Evolutionary conservation across 371 early-diverging fungal species (phyloP).

Genomic region (Chytridium lagenaria): DNA sequence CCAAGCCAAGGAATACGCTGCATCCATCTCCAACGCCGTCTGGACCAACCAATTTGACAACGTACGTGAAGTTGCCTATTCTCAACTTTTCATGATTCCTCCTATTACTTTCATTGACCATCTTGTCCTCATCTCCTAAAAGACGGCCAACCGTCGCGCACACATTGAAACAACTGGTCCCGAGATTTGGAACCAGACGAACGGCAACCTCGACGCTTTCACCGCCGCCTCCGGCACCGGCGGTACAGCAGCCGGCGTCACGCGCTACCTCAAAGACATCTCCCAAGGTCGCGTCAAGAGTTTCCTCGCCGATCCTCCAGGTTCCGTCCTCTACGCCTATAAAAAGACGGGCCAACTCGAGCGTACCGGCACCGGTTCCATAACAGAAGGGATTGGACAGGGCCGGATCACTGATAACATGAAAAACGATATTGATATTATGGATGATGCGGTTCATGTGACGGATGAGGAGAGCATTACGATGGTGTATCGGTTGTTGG

Average conservation of each 20-base stretch:
- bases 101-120: too few relatives aligned
- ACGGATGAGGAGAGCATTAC: constrained; percentile 88
- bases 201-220: constrained; percentile 77
- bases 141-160: constrained; percentile 81
- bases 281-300: constrained; percentile 72
- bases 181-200: constrained; percentile 81
- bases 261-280: constrained; percentile 77
- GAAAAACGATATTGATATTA: constrained; percentile 72
- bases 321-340: constrained; percentile 90
- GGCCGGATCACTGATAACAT: constrained; percentile 77
- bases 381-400: constrained; percentile 95
- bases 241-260: constrained; percentile 90
- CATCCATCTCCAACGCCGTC: constrained; percentile 79
- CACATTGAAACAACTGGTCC: constrained; percentile 90
- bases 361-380: constrained; percentile 94
- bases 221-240: constrained; percentile 75
- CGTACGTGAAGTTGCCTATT: too few relatives aligned
- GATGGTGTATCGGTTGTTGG: constrained; percentile 87
- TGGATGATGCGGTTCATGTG: constrained; percentile 91
- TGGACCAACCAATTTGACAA: constrained; percentile 91
- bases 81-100: too few relatives aligned
- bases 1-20: constrained; percentile 88
- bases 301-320: constrained; percentile 88
- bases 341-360: constrained; percentile 91
- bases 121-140: too few relatives aligned